phyloP scores from a whole-genome alignment of 78 protist species.

The Guillardia theta region DNA sequence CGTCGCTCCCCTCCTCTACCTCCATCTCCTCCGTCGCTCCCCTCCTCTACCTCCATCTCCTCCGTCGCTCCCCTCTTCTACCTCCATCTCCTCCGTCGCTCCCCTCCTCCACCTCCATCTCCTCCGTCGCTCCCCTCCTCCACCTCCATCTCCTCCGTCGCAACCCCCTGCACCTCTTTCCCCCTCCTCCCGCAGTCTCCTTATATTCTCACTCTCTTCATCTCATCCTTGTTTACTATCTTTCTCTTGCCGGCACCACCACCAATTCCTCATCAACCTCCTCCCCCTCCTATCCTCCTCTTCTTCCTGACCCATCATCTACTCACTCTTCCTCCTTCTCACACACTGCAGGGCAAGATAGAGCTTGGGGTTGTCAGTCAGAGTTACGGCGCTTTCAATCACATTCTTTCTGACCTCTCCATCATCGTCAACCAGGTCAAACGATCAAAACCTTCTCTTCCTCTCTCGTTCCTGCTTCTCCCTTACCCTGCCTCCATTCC shows the following conservation, averaged over 20 bases:
- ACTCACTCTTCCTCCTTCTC: not conserved
- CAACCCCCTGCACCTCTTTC: too few species aligned
- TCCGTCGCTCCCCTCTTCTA: not conserved
- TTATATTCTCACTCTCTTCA: too few species aligned
- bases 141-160: not conserved
- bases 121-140: not conserved
- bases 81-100: not conserved
- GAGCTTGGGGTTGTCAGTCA: constrained; percentile 42
- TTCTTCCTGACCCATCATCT: not conserved
- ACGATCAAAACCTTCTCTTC: too few species aligned
- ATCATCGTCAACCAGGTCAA: not conserved
- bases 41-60: not conserved
- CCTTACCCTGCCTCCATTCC: not conserved
- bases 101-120: not conserved
- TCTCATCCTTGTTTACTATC: too few species aligned
- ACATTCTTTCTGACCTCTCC: constrained; percentile 50
- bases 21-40: not conserved
- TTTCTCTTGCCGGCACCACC: too few species aligned
- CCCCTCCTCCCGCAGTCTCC: too few species aligned
- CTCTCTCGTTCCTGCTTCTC: too few species aligned
- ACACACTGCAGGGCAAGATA: too few species aligned
- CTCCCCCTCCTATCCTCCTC: not conserved
- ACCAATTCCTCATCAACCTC: not conserved
- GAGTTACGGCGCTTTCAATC: constrained; percentile 44
- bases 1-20: not conserved